phyloP scores from a whole-genome alignment of 768 basidiomycete genomes.

The Collybia nuda region DNA sequence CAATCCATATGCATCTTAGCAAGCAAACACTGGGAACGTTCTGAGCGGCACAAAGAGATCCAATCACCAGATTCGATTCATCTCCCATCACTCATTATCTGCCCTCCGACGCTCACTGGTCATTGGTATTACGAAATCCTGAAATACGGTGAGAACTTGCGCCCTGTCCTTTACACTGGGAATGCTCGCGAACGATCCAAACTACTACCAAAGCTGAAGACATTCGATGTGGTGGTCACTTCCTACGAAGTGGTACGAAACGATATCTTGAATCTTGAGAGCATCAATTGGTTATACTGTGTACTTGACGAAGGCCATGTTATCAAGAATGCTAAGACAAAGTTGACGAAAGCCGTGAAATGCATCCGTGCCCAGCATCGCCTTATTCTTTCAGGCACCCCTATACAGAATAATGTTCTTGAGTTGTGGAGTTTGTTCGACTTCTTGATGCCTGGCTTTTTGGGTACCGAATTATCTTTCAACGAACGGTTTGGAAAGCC shows the following conservation, averaged over 20 bases:
- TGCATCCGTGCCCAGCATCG: slow-evolving; percentile 87
- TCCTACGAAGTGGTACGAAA: slow-evolving; percentile 98
- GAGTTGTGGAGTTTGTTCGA: slow-evolving; percentile 99
- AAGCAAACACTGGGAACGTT: slow-evolving; percentile 89
- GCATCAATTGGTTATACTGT: slow-evolving; percentile 89
- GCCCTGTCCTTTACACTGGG: slow-evolving; percentile 87
- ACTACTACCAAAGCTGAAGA: slow-evolving; percentile 61
- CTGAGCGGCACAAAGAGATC: slow-evolving; percentile 62
- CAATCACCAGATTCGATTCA: slow-evolving; percentile 76
- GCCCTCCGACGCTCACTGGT: slow-evolving; percentile 95
- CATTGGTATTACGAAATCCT: slow-evolving; percentile 99
- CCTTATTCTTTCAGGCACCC: slow-evolving; percentile 93
- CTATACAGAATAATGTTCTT: slow-evolving; percentile 98
- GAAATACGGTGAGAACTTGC: slow-evolving; percentile 85
- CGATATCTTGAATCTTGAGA: slow-evolving; percentile 76
- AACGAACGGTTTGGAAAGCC: slow-evolving; percentile 96
- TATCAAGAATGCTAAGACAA: slow-evolving; percentile 98
- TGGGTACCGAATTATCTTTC: slow-evolving; percentile 94
- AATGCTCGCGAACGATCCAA: slow-evolving; percentile 77
- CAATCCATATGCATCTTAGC: slow-evolving; percentile 98
- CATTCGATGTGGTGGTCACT: slow-evolving; percentile 90
- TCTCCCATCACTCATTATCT: slow-evolving; percentile 92
- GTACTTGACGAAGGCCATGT: slow-evolving; percentile 98
- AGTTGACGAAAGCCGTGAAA: slow-evolving; percentile 96
- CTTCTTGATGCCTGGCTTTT: slow-evolving; percentile 98